Evolutionary conservation across 2,329 filamentous ascomycete genomes (phyloP).

Genomic region (Beauveria sp.): DNA sequence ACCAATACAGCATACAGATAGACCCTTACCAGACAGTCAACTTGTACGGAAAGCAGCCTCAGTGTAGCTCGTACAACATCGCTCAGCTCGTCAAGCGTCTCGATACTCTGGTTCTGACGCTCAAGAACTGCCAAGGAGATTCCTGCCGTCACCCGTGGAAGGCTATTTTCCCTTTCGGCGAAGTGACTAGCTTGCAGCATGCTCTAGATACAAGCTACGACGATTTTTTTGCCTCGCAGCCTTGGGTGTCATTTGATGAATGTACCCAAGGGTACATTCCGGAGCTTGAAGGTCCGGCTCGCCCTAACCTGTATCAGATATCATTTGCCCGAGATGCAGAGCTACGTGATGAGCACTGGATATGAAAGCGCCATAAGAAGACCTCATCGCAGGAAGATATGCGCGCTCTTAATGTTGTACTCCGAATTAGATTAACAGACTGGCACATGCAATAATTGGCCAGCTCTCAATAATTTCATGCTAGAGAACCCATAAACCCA

Average conservation of each 20-base stretch:
- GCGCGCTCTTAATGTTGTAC: background rate
- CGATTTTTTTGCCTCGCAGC: conserved; percentile 41
- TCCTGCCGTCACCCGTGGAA: conserved; percentile 48
- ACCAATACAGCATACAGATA: conserved; percentile 22
- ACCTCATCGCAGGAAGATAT: background rate
- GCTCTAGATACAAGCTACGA: conserved; percentile 42
- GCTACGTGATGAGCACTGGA: conserved; percentile 8
- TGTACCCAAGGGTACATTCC: conserved; percentile 49
- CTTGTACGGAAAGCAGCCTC: conserved; percentile 9
- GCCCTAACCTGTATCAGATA: background rate
- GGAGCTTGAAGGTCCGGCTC: conserved; percentile 44
- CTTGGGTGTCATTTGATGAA: conserved; percentile 39
- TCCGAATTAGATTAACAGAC: background rate
- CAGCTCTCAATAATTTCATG: background rate
- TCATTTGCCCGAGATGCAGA: background rate
- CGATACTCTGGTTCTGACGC: conserved; percentile 49
- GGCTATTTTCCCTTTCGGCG: conserved; percentile 43
- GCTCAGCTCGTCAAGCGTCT: conserved; percentile 32
- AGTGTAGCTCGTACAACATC: background rate
- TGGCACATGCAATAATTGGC: background rate
- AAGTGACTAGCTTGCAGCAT: conserved; percentile 41
- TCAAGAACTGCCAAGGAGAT: conserved; percentile 49
- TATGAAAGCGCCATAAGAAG: background rate
- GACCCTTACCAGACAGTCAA: conserved; percentile 39
- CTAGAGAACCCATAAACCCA: background rate